Conservation (phyloP, 2,329 filamentous ascomycete genomes). For the Microdochium paspali region DNA sequence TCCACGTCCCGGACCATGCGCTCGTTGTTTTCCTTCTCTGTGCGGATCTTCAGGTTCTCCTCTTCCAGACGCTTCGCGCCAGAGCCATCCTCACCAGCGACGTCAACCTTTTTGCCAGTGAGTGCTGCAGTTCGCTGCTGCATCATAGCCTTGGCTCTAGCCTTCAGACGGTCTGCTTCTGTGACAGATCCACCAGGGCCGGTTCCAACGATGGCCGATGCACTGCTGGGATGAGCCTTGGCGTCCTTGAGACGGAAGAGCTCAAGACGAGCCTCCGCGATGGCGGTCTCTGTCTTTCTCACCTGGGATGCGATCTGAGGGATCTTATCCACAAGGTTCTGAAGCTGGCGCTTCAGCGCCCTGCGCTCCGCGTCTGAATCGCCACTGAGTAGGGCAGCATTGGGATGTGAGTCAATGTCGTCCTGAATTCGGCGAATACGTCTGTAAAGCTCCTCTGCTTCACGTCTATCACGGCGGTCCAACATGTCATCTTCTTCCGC, state of each 20-base stretch:
- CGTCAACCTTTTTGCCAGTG: slow-evolving; percentile 70
- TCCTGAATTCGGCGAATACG: slow-evolving; percentile 87
- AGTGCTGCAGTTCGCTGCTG: slow-evolving; percentile 91
- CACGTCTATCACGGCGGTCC: slow-evolving; percentile 80
- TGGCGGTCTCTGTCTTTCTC: slow-evolving; percentile 80
- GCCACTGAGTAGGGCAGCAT: slow-evolving; percentile 56
- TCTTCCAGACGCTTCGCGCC: slow-evolving; percentile 82
- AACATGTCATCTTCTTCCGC: slow-evolving; percentile 86
- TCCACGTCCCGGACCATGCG: slow-evolving; percentile 95
- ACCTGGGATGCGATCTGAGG: slow-evolving; percentile 90
- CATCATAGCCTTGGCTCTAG: slow-evolving; percentile 96
- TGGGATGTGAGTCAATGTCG: slow-evolving; percentile 87
- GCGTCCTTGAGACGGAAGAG: slow-evolving; percentile 90
- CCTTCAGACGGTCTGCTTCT: slow-evolving; percentile 89
- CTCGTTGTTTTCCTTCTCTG: slow-evolving; percentile 89
- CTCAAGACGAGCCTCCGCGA: slow-evolving; percentile 84
- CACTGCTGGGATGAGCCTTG: slow-evolving; percentile 78
- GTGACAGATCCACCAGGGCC: slow-evolving; percentile 86
- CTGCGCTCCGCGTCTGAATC: slow-evolving; percentile 86
- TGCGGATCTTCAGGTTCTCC: slow-evolving; percentile 70
- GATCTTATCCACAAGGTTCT: slow-evolving; percentile 78
- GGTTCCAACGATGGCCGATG: slow-evolving; percentile 77
- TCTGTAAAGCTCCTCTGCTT: slow-evolving; percentile 89
- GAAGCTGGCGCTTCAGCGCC: slow-evolving; percentile 78
- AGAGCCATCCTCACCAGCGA: slow-evolving; percentile 61